A percentile compares a stretch with the other conserved stretches of the same genome.
These are phyloP conservation scores for Cryomyces minteri DNA, from an alignment of 495 filamentous ascomycete species.

Conservation along the genomic window DNA sequence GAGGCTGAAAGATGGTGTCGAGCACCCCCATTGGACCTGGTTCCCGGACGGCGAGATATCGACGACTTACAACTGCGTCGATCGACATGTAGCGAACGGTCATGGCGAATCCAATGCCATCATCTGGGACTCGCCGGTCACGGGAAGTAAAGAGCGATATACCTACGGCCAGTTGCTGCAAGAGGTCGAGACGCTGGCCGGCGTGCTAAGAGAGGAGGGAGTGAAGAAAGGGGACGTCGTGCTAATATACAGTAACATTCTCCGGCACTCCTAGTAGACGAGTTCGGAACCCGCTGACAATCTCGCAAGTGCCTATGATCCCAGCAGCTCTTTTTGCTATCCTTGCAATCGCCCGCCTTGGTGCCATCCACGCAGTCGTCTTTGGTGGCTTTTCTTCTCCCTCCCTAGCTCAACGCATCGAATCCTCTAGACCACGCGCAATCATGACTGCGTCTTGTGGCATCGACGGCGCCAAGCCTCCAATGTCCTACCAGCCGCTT, in stretches of 20 bases:
- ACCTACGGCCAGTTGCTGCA: slow-evolving; percentile 59
- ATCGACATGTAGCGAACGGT: slow-evolving; percentile 65
- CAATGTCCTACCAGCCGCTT: slow-evolving; percentile 50
- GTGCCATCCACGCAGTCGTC: slow-evolving; percentile 79
- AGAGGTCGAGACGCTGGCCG: slow-evolving; percentile 75
- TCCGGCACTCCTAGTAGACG: background rate
- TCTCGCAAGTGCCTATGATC: slow-evolving; percentile 73
- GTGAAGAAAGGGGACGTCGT: slow-evolving; percentile 77
- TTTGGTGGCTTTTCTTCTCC: slow-evolving; percentile 78
- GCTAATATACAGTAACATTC: slow-evolving; percentile 61
- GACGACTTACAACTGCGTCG: slow-evolving; percentile 78
- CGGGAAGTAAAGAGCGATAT: slow-evolving; percentile 47
- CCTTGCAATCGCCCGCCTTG: slow-evolving; percentile 61
- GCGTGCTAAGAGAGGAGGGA: slow-evolving; percentile 65
- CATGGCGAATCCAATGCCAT: slow-evolving; percentile 57
- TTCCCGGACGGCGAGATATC: slow-evolving; percentile 81
- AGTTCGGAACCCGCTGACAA: background rate
- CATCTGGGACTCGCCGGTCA: slow-evolving; percentile 77
- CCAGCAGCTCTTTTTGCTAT: slow-evolving; percentile 72
- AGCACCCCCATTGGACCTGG: slow-evolving; percentile 59
- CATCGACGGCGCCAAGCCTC: slow-evolving; percentile 70
- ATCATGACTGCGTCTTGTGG: slow-evolving; percentile 86
- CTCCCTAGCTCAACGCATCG: slow-evolving; percentile 76
- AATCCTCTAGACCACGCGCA: slow-evolving; percentile 52
- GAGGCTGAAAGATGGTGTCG: slow-evolving; percentile 27